Evolutionary conservation across 2,329 filamentous ascomycete species (phyloP).

Genomic region (Exophiala alcalophila): DNA sequence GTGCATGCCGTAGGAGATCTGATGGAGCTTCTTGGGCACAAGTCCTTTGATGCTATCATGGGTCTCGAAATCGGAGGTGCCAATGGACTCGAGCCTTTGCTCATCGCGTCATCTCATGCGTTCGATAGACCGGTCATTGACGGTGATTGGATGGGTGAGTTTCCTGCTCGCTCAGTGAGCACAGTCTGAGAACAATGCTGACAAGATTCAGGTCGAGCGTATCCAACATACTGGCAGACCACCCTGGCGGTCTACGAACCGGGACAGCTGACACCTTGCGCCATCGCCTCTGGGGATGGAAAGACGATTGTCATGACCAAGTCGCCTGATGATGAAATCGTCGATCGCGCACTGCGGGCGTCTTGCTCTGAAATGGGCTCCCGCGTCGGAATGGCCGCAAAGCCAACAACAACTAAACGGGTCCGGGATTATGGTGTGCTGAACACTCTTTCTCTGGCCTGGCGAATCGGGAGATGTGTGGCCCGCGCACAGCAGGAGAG

Average conservation of each 20-base stretch:
- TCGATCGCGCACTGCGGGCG: conserved; percentile 26
- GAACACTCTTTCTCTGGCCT: conserved; percentile 45
- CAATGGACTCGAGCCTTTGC: conserved; percentile 48
- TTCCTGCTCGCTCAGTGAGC: neutral
- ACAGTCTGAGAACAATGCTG: conserved; percentile 8
- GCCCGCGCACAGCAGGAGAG: conserved; percentile 36
- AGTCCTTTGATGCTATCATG: conserved; percentile 39
- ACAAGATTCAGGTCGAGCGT: conserved; percentile 32
- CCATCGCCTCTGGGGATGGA: conserved; percentile 35
- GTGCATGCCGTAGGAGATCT: conserved; percentile 49
- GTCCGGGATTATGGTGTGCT: conserved; percentile 39
- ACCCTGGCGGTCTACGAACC: conserved; percentile 31
- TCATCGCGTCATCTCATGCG: conserved; percentile 30
- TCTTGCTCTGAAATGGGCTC: conserved; percentile 33
- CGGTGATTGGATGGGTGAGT: conserved; percentile 47
- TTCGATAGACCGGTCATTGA: conserved; percentile 44
- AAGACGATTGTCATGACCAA: conserved; percentile 46
- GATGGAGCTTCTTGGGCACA: conserved; percentile 46
- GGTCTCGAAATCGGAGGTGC: conserved; percentile 36
- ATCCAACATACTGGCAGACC: conserved; percentile 38
- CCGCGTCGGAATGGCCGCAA: conserved; percentile 42
- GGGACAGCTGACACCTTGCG: conserved; percentile 16
- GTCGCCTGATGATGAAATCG: conserved; percentile 44
- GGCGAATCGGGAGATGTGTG: conserved; percentile 59
- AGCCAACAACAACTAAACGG: conserved; percentile 40